Percentiles rank a stretch among this genome's conserved stretches.
Conservation (phyloP, 2,329 filamentous ascomycete species). For the Exophiala viscosa region DNA sequence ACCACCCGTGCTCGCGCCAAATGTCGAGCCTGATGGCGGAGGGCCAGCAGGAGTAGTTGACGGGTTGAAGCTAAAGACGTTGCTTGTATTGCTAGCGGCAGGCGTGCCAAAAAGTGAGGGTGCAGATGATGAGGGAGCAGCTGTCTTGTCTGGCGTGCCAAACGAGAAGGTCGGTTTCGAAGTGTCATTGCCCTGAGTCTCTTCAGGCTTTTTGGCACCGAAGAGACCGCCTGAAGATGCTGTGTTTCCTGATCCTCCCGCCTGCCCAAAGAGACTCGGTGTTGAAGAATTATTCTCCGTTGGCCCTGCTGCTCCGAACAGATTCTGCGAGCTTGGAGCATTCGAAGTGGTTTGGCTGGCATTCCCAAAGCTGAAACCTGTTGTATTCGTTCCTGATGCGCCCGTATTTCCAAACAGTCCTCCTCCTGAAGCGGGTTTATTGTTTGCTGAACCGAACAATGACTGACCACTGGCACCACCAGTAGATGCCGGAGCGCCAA, state of each 20-base stretch:
- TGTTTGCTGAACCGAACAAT: conserved; percentile 25
- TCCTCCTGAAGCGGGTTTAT: conserved; percentile 13
- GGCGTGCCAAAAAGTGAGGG: conserved; percentile 37
- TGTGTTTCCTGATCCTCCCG: background rate
- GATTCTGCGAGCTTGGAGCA: background rate
- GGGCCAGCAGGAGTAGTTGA: conserved; percentile 52
- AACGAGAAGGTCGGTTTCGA: conserved; percentile 15
- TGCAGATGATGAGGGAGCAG: conserved; percentile 28
- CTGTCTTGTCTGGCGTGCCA: conserved; percentile 21
- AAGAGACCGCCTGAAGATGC: conserved; percentile 8
- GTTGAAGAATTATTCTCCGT: conserved; percentile 14
- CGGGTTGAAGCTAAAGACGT: conserved; percentile 37
- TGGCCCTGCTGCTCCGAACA: conserved; percentile 6
- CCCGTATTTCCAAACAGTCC: conserved; percentile 23
- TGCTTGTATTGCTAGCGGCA: conserved; percentile 36
- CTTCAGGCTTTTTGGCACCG: conserved; percentile 13
- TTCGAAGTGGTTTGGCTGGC: conserved; percentile 1
- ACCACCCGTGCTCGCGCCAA: conserved; percentile 32
- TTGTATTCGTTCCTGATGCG: conserved; percentile 10
- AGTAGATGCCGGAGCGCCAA: conserved; percentile 10
- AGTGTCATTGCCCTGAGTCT: conserved; percentile 8
- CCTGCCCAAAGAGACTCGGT: conserved; percentile 21
- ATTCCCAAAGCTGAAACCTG: conserved; percentile 19
- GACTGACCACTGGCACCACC: conserved; percentile 15
- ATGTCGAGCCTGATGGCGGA: conserved; percentile 36